Evolutionary conservation across 2,329 filamentous ascomycete genomes (phyloP), one percentile per base, ranked within the genome.

Genomic region (Clonostachys solani): DNA sequence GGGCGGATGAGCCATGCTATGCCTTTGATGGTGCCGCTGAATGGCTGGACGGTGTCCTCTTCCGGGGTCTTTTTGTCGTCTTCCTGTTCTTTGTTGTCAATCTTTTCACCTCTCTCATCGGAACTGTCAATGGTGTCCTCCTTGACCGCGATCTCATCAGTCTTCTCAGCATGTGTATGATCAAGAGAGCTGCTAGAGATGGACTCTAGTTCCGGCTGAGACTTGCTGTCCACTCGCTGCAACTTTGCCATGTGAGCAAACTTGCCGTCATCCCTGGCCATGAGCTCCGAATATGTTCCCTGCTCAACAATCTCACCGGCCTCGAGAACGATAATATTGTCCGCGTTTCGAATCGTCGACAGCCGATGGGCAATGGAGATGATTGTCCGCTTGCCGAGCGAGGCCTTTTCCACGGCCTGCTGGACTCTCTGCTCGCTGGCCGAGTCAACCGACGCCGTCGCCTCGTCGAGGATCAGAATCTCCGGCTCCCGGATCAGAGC

Each of bases 321-420:
- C 13, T 78, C 72, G 58, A 87, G 72, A 16, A 88, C 84, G 16
- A 87, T 69, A 48, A 89, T 87, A 50, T 81, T 78, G 54, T 88
- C 81, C 0, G 84, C 84, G 45, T 80, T 74, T 55, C 75, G 77
- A 50, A 84, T 80, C 1, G 81, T 84, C 0, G 77, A 80, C 2
- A 84, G 63, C 3, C 81, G 69, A 59, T 84, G 81, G 1, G 84
- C 83, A 52, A 88, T 84, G 15, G 83, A 73, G 47, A 88, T 80
- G 0, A 84, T 82, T 0, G 84, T 87, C 19, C 84, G 72, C 46
- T 72, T 67, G 3, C 69, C 58, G 51, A 77, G 63, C 47, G 62
- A 54, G 8, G 23, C 23, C 23, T 29, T 29, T 53, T 73, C 68
- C 15, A 80, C 65, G 5, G 71, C 72, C 33, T 57, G 58, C 54